phyloP scores from a whole-genome alignment of 2,329 filamentous ascomycete species.

The Chaetomiaceae sp. region DNA sequence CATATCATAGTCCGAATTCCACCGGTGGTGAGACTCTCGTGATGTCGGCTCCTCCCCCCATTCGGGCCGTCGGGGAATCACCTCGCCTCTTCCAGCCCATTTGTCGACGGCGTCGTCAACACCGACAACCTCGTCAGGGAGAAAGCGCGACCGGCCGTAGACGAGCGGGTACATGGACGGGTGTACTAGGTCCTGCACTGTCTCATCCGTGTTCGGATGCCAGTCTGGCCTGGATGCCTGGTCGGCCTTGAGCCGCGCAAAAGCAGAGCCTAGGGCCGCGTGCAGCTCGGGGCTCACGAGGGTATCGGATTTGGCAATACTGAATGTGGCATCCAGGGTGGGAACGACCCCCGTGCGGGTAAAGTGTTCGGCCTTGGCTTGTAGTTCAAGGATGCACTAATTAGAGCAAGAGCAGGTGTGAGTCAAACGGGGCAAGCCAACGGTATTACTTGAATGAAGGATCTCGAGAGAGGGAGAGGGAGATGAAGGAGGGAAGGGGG shows the following conservation, averaged over 20 bases:
- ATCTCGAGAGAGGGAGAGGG: neutral
- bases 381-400: conserved; percentile 10
- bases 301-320: conserved; percentile 49
- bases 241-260: conserved; percentile 40
- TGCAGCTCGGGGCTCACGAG: conserved; percentile 33
- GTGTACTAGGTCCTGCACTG: conserved; percentile 54
- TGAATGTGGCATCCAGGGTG: conserved; percentile 8
- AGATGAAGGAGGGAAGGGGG: neutral
- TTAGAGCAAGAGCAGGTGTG: no score
- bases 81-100: conserved; percentile 26
- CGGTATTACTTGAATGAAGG: no score
- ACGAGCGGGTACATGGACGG: conserved; percentile 55
- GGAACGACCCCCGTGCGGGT: neutral
- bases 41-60: neutral
- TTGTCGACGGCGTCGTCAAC: conserved; percentile 25
- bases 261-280: conserved; percentile 34
- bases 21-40: no score
- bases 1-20: neutral
- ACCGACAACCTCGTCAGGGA: conserved; percentile 31
- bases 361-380: conserved; percentile 7
- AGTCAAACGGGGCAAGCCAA: no score
- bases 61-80: conserved; percentile 9
- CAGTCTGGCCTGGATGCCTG: conserved; percentile 43
- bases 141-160: conserved; percentile 33
- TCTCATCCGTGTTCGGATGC: conserved; percentile 49